Evolutionary conservation across 352 stramenopile genomes (phyloP).

Genomic region (Phytophthora niederhauseri): DNA sequence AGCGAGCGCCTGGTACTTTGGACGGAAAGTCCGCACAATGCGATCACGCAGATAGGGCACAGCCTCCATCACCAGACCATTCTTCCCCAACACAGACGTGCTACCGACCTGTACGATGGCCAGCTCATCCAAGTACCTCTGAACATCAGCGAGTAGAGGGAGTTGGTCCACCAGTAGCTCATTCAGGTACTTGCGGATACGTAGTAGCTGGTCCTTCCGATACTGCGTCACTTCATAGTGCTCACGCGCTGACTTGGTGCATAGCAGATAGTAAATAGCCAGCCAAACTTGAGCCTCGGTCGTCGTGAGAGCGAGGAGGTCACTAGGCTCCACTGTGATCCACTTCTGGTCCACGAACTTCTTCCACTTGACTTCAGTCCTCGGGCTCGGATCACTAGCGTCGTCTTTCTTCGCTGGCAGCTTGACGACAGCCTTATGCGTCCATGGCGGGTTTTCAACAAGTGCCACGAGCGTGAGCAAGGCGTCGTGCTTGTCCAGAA

Average conservation of each 20-base stretch:
- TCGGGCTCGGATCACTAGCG: constrained; percentile 18
- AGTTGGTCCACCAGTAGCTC: constrained; percentile 95
- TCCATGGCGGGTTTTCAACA: constrained; percentile 97
- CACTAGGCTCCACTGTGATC: constrained; percentile 76
- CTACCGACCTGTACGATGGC: constrained; percentile 87
- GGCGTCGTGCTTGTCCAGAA: constrained; percentile 97
- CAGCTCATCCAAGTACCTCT: constrained; percentile 96
- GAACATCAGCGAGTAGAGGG: constrained; percentile 93
- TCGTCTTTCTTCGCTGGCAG: constrained; percentile 9
- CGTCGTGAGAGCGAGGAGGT: constrained; percentile 94
- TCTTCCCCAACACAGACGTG: constrained; percentile 36
- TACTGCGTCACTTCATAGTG: constrained; percentile 96
- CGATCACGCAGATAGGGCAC: constrained; percentile 72
- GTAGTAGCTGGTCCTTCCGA: constrained; percentile 93
- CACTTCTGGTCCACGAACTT: constrained; percentile 95
- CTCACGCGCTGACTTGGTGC: constrained; percentile 91
- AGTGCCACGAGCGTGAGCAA: constrained; percentile 92
- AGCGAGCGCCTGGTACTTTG: constrained; percentile 47
- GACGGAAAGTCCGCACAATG: constrained; percentile 52
- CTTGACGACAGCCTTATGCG: constrained; percentile 62
- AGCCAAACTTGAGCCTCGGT: constrained; percentile 96
- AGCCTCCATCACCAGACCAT: constrained; percentile 79
- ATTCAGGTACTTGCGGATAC: constrained; percentile 96
- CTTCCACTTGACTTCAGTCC: constrained; percentile 76
- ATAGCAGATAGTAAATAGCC: constrained; percentile 94